Base-by-base conservation (phyloP, 768 basidiomycete genomes). In the Tylopilus intermedius region DNA sequence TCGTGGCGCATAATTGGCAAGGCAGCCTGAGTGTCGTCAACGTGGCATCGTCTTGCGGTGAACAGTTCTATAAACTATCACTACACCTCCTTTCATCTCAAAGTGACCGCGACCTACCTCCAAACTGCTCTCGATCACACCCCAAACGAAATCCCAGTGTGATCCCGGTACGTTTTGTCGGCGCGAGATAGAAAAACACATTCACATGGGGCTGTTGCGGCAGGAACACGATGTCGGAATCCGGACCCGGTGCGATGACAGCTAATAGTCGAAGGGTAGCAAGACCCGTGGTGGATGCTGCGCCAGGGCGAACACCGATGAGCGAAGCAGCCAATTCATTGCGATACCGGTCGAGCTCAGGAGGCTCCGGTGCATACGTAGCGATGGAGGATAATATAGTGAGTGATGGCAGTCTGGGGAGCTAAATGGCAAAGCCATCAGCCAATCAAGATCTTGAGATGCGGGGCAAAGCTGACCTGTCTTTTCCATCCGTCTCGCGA, bases 111-210 rank as follows among this genome's bases (percentile, higher is more conserved):
- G 14, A 61, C 78, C 41, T 51, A 92, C 92, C 79, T 97, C 94
- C 3, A 98, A 74, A 61, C 88, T 90, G 53, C 76, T 88, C 67
- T 95, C 94, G 11, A 95, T 64, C 14, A 97, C 68, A 64, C 96
- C 94, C 66, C 90, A 94, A 5, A 94, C 82, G 32, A 94, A 79
- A 45, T 91, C 88, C 96, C 96, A 99, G 68, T 98, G 96, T 1
- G 79, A 73, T 0, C 95, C 96, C 13, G 82, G 74, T 2, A 95
- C 76, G 62, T 83, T 88, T 69, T 97, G 93, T 86, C 2, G 94
- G 94, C 2, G 84, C 90, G 2, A 97, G 74, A 51, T 86, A 76
- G 40, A 77, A 70, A 64, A 91, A 90, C 3, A 95, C 78, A 66
- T 94, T 95, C 43, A 98, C 80, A 0, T 90, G 86, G 8, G 95